A percentile compares a stretch with the other conserved stretches of the same genome.
phyloP scores from a whole-genome alignment of 2,329 filamentous ascomycete genomes.

The Pseudocercospora ulei region DNA sequence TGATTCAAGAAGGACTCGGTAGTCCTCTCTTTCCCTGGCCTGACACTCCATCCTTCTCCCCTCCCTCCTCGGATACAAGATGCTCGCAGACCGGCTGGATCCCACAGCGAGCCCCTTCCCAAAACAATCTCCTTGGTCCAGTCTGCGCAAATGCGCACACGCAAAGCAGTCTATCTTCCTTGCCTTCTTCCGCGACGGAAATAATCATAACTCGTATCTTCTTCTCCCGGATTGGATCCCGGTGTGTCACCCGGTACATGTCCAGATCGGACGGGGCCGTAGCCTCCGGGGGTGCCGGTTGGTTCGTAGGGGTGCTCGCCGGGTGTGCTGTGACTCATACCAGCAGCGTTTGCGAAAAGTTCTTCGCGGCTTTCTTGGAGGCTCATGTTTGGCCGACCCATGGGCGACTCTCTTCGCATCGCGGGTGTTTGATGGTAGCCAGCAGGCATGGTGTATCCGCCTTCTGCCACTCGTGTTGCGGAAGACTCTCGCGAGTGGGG shows the following conservation, averaged over 20 bases:
- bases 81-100: no score
- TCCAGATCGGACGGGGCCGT: conserved; percentile 27
- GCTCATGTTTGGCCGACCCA: conserved; percentile 6
- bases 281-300: conserved; percentile 22
- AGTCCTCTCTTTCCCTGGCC: no score
- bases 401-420: conserved; percentile 34
- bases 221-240: conserved; percentile 24
- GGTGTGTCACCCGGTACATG: conserved; percentile 27
- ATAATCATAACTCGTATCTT: conserved; percentile 37
- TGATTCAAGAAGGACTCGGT: no score
- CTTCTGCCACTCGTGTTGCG: conserved; percentile 19
- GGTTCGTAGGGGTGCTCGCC: not conserved
- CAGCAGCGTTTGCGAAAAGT: conserved; percentile 18
- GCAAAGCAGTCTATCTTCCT: conserved; percentile 8
- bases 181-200: conserved; percentile 30
- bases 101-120: no score
- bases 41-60: no score
- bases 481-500: conserved; percentile 22
- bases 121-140: conserved; percentile 1
- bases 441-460: conserved; percentile 39
- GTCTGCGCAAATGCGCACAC: conserved; percentile 4
- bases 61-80: no score
- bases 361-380: conserved; percentile 24
- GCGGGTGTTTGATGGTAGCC: conserved; percentile 43
- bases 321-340: conserved; percentile 19